Evolutionary conservation across 73 alveolate genomes (phyloP), one percentile per base, ranked within the genome.

Genomic region (Paramecium pentaurelia): DNA sequence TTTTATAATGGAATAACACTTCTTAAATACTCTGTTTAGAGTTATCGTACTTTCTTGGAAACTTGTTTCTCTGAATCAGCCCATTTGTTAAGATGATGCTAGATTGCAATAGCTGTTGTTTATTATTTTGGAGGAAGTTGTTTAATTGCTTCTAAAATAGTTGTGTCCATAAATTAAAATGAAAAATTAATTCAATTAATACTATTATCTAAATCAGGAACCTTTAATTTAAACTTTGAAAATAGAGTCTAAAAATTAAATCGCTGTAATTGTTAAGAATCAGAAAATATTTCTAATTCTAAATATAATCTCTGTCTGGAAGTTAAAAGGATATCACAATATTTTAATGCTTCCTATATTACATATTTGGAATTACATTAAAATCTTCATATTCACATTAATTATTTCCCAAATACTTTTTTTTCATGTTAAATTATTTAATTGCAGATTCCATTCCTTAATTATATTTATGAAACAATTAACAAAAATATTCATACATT

Each of bases 321-420:
- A 47, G 36, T 80, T 30, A 80, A 47, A 45, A 45, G 16, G 44
- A 80, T 49, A 80, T 80, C 91, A 27, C 91, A 80, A 80, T 80
- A 80, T 80, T 80, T 80, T 11, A 80, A 18, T 22, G 91, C 91
- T 80, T 80, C 91, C 91, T 80, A 42, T 40, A 32, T 22, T 45
- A 20, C 28, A 80, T 25, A 44, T n/a, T 20, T 45, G n/a, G 34
- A 40, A 47, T 32, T 80, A 80, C 91, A 25, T 80, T 49, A 25
- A 80, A 44, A 80, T 80, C 91, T 20, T 80, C 91, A 45, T 42
- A 27, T 42, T 80, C 91, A 80, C 91, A 80, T 42, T 80, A 20
- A 20, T 49, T 49, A 18, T 42, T 25, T 7, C 77, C 91, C 49
- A 80, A 80, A 20, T 80, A 44, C 34, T 80, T 80, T 42, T 80